phyloP scores from a whole-genome alignment of 2,329 filamentous ascomycete species.

The Aspergillus novoparasiticus region DNA sequence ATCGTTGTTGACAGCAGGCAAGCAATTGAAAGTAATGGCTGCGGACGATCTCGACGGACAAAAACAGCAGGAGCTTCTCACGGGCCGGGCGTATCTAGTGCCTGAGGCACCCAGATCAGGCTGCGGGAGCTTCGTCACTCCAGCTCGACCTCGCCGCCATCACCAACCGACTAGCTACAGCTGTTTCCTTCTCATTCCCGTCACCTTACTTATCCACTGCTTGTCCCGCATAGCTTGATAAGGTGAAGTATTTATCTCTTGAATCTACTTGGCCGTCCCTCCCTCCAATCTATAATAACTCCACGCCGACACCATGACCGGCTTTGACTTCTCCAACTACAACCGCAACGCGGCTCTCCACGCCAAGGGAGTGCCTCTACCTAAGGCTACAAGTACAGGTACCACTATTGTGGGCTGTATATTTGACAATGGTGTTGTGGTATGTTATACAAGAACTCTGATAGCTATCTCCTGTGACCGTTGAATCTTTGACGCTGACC shows the following conservation, averaged over 20 bases:
- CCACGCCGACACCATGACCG: conserved; percentile 69
- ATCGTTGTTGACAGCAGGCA: not conserved
- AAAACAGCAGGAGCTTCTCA: conserved; percentile 23
- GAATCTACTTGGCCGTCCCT: conserved; percentile 9
- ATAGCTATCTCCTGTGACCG: conserved; percentile 1
- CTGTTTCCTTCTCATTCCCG: not conserved
- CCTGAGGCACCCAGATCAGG: conserved; percentile 34
- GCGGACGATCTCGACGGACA: conserved; percentile 10
- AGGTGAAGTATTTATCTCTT: not conserved
- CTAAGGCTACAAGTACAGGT: conserved; percentile 97
- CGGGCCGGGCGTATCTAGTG: conserved; percentile 17
- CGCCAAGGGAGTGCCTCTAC: conserved; percentile 87
- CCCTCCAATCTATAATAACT: conserved; percentile 23
- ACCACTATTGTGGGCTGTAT: conserved; percentile 98
- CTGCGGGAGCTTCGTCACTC: conserved; percentile 48
- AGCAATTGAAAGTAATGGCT: not conserved
- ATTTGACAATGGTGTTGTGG: conserved; percentile 93
- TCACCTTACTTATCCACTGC: not conserved
- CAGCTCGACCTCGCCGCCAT: conserved; percentile 28
- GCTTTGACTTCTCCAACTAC: conserved; percentile 99
- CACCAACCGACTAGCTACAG: not conserved
- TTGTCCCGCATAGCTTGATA: not conserved
- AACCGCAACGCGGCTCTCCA: conserved; percentile 97
- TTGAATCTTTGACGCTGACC: conserved; percentile 25
- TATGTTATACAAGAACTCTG: conserved; percentile 48